phyloP scores from a whole-genome alignment of 2,329 filamentous ascomycete species.

The Chalaropsis ovoidea region DNA sequence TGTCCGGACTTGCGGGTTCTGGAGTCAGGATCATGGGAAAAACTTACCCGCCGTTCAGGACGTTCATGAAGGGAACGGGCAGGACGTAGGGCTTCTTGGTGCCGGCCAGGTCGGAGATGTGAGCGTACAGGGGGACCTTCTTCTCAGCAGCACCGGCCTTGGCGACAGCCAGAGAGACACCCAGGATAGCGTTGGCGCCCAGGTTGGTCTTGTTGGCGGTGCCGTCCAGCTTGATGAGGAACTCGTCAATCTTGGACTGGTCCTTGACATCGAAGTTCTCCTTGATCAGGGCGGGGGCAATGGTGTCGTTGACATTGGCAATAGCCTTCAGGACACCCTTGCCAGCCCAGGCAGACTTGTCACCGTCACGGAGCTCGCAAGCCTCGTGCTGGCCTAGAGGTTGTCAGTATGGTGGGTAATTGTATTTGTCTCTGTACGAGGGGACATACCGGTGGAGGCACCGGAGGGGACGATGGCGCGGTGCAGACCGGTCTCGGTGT shows the following conservation, averaged over 20 bases:
- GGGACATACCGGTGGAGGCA: slow-evolving; percentile 69
- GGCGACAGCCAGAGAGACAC: slow-evolving; percentile 72
- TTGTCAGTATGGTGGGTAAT: slow-evolving; percentile 26
- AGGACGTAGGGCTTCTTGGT: slow-evolving; percentile 89
- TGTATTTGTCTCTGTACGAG: slow-evolving; percentile 26
- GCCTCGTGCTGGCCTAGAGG: slow-evolving; percentile 72
- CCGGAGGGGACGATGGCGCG: slow-evolving; percentile 89
- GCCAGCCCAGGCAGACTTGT: slow-evolving; percentile 76
- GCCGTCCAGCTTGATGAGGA: slow-evolving; percentile 76
- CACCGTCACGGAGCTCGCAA: slow-evolving; percentile 80
- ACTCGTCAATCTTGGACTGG: slow-evolving; percentile 71
- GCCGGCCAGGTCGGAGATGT: slow-evolving; percentile 76
- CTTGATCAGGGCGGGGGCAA: slow-evolving; percentile 73
- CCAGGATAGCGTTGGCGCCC: slow-evolving; percentile 80
- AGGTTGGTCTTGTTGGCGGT: slow-evolving; percentile 79
- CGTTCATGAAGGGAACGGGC: slow-evolving; percentile 87
- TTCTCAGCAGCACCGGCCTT: slow-evolving; percentile 87
- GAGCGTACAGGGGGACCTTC: slow-evolving; percentile 74
- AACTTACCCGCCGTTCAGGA: slow-evolving; percentile 63
- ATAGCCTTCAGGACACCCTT: slow-evolving; percentile 84
- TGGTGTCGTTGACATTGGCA: slow-evolving; percentile 71
- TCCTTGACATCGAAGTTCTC: slow-evolving; percentile 76
- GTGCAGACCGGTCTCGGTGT: slow-evolving; percentile 87
- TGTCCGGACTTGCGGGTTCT: background rate
- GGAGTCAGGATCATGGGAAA: background rate